Evolutionary conservation across 2,329 filamentous ascomycete genomes (phyloP), one percentile per base, ranked within the genome.

Genomic region (Arthrobotrys sphaeroides): DNA sequence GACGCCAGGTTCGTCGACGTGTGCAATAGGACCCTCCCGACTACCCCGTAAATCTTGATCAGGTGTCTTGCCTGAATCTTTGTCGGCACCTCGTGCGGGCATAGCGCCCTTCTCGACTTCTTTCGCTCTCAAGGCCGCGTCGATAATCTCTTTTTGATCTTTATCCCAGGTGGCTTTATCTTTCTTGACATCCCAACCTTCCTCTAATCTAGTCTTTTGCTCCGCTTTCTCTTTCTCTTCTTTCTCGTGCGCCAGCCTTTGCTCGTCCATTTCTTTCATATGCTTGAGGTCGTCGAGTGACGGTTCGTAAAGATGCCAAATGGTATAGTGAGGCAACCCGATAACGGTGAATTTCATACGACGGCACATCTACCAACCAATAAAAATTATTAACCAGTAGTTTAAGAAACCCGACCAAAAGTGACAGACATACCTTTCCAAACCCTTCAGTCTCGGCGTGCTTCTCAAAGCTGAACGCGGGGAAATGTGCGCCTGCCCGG

Each of bases 281-380:
- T 98, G 95, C 73, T 91, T 90, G 77, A 98, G 92, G 80, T 99
- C 95, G 81, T 99, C 95, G 13, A 97, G 92, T 80, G 93, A 97
- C n/a, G 95, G 95, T 83, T 99, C 95, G 85, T 99, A 99, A 80
- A 99, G 86, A 89, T 99, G 95, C 95, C 95, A 99, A 78, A 99
- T 97, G 0, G 93, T 97, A 83, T 99, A 99, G 82, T 99, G 95
- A 5, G 95, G 95, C 51, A 99, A 86, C 31, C 95, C 95, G 72
- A 99, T 91, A 16, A 99, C 95, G 0, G 94, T 97, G 81, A 92
- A 98, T 73, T 91, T 87, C 95, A 99, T 98, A 74, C 92, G 90
- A 83, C 93, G 95, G 13, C 95, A 92, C 95, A 99, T 99, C 94
- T 97, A 77, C 45, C 16, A 22, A n/a, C n/a, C n/a, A 12, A 79